phyloP scores from a whole-genome alignment of 306 rosid genomes.

The Betula pendula region DNA sequence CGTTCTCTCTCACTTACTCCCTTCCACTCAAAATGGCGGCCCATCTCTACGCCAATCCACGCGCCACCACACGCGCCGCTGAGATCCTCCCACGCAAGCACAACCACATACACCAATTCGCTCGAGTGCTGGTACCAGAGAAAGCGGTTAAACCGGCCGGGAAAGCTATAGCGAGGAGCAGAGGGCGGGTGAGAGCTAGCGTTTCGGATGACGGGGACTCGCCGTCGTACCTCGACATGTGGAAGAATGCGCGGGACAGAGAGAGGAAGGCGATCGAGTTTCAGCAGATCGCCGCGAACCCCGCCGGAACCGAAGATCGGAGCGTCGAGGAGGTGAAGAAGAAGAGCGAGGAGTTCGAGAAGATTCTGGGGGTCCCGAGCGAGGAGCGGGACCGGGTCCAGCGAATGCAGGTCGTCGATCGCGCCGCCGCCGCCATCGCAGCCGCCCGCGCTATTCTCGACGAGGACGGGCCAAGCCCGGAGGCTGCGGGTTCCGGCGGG shows the following conservation, averaged over 20 bases:
- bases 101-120: constrained; percentile 3
- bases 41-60: constrained; percentile 33
- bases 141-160: background rate
- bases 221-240: constrained; percentile 61
- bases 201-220: constrained; percentile 46
- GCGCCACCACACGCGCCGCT: constrained; percentile 26
- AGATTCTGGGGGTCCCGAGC: constrained; percentile 64
- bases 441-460: constrained; percentile 61
- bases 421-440: constrained; percentile 87
- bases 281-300: constrained; percentile 45
- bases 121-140: constrained; percentile 4
- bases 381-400: constrained; percentile 82
- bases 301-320: background rate
- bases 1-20: background rate
- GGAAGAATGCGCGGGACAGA: constrained; percentile 74
- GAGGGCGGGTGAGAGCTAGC: constrained; percentile 25
- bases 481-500: constrained; percentile 12
- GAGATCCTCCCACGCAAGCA: constrained; percentile 1
- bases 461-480: constrained; percentile 25
- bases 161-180: background rate
- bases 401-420: constrained; percentile 85
- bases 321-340: constrained; percentile 40
- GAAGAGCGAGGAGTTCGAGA: constrained; percentile 71
- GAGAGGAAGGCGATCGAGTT: constrained; percentile 56
- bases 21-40: constrained; percentile 44